These are phyloP conservation scores for Calycina herbarum DNA, from an alignment of 2,329 filamentous ascomycete species.

Conservation along the genomic window DNA sequence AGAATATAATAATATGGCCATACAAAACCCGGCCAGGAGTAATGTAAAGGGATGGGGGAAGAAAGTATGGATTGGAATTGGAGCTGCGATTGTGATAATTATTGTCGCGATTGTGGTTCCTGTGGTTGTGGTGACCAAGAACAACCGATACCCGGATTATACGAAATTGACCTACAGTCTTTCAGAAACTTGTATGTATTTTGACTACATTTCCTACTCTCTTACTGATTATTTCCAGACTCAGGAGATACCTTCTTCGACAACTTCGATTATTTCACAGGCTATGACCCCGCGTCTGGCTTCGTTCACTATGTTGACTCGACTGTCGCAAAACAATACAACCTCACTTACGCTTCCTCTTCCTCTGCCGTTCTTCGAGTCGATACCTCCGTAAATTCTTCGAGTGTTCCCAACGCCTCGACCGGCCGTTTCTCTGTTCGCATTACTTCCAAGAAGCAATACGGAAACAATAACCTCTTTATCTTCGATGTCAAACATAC, in stretches of 20 bases:
- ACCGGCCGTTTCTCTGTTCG: slow-evolving; percentile 45
- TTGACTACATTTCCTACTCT: background rate
- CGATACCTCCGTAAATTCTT: slow-evolving; percentile 56
- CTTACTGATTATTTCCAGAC: slow-evolving; percentile 25
- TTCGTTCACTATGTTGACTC: slow-evolving; percentile 47
- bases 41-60: slow-evolving; percentile 55
- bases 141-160: slow-evolving; percentile 47
- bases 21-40: slow-evolving; percentile 39
- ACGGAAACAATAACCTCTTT: slow-evolving; percentile 57
- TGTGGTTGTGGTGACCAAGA: slow-evolving; percentile 38
- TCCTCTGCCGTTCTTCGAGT: slow-evolving; percentile 58
- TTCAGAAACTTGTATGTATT: slow-evolving; percentile 41
- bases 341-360: slow-evolving; percentile 60
- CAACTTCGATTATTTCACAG: slow-evolving; percentile 46
- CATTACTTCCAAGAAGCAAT: slow-evolving; percentile 56
- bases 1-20: slow-evolving; percentile 19
- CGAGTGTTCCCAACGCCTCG: slow-evolving; percentile 54
- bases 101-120: slow-evolving; percentile 50
- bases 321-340: slow-evolving; percentile 42
- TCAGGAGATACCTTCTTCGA: slow-evolving; percentile 45
- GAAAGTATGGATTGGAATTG: slow-evolving; percentile 49
- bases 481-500: slow-evolving; percentile 60
- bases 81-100: slow-evolving; percentile 43
- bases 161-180: slow-evolving; percentile 42
- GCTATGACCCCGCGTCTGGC: slow-evolving; percentile 45